Conservation (phyloP, 1,139 yeast species). For the Yamadazyma diospyri region DNA sequence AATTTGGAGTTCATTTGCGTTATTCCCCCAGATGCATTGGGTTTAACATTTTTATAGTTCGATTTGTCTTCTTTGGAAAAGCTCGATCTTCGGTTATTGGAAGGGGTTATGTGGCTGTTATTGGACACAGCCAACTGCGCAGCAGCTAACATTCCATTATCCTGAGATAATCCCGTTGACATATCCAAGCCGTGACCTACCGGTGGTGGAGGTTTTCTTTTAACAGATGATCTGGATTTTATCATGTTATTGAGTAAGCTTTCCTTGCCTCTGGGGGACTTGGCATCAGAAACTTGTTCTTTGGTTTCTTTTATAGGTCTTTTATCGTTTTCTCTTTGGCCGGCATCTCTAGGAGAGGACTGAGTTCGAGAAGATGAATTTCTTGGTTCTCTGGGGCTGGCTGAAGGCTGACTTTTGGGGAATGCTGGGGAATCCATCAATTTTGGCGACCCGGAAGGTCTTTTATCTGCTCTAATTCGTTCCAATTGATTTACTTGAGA, state of each 20-base stretch:
- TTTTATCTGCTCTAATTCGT: slow-evolving; percentile 26
- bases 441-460: slow-evolving; percentile 19
- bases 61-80: slow-evolving; percentile 31
- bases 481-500: slow-evolving; percentile 48
- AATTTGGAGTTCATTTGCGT: slow-evolving; percentile 43
- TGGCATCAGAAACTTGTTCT: background rate
- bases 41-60: slow-evolving; percentile 6
- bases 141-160: slow-evolving; percentile 36
- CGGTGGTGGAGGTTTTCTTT: slow-evolving; percentile 39
- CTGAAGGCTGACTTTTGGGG: slow-evolving; percentile 1
- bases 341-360: background rate
- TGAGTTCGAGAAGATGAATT: background rate
- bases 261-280: slow-evolving; percentile 8
- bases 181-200: slow-evolving; percentile 22
- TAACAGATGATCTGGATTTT: slow-evolving; percentile 16
- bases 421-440: slow-evolving; percentile 24
- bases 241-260: slow-evolving; percentile 12
- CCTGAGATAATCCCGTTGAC: slow-evolving; percentile 31
- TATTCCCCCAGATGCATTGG: slow-evolving; percentile 14
- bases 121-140: slow-evolving; percentile 46
- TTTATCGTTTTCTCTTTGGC: background rate
- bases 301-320: background rate
- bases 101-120: slow-evolving; percentile 19
- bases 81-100: slow-evolving; percentile 33
- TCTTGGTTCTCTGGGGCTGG: background rate